Percentiles rank a stretch among this genome's conserved stretches.
These are phyloP conservation scores for Plasmodium coatneyi DNA, from an alignment of 169 alveolate genomes.

Conservation along the genomic window DNA sequence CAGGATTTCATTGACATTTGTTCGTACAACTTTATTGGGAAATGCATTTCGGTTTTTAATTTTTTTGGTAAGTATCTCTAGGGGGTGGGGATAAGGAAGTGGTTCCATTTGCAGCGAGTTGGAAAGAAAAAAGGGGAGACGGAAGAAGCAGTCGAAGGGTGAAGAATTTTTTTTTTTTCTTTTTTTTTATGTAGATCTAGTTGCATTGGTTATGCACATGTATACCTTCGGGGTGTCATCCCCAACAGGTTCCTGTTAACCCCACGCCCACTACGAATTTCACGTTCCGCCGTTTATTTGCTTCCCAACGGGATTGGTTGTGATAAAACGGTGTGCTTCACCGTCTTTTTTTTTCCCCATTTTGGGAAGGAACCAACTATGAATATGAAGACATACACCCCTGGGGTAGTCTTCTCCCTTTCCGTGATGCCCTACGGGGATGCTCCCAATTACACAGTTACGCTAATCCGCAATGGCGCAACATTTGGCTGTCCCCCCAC, in stretches of 20 bases:
- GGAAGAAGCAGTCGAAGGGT: not conserved
- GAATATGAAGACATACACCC: not conserved
- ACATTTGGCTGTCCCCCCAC: not conserved
- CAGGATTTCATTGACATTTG: slow-evolving; percentile 61
- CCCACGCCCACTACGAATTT: not conserved
- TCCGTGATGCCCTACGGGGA: not conserved
- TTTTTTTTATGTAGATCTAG: not conserved
- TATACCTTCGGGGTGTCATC: not conserved
- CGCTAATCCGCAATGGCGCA: not conserved
- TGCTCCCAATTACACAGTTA: not conserved
- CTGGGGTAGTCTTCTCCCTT: not conserved
- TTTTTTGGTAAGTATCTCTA: slow-evolving; percentile 25
- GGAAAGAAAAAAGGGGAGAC: not conserved
- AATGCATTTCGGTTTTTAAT: slow-evolving; percentile 61
- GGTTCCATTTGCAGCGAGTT: not conserved
- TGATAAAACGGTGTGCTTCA: not conserved
- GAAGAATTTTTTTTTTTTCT: too few species aligned
- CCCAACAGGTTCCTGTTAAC: not conserved
- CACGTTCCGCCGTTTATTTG: not conserved
- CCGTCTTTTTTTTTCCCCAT: not conserved
- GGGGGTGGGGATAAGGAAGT: too few species aligned
- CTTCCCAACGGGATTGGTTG: not conserved
- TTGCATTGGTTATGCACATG: not conserved
- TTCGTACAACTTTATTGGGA: slow-evolving; percentile 55
- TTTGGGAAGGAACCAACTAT: not conserved